Percentiles rank a stretch among this genome's conserved stretches.
phyloP scores from a whole-genome alignment of 176 grass and related monocot genomes.

The Saccharum officinarum region DNA sequence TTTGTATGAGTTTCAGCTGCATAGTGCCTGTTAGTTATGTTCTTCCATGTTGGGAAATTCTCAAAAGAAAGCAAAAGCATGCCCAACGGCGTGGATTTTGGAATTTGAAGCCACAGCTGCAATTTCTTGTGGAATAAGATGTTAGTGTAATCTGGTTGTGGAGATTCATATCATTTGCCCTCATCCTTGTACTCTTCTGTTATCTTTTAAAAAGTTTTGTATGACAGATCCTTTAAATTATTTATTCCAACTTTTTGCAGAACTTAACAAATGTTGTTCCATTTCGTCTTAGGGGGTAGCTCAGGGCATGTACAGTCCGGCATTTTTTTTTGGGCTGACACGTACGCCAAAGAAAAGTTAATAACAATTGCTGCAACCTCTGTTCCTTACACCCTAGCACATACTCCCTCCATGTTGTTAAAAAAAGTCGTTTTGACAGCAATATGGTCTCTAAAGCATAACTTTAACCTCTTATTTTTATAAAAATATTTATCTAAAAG shows the following conservation, averaged over 20 bases:
- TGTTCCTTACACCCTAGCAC: too few relatives aligned
- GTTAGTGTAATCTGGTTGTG: conserved; percentile 1
- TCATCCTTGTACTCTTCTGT: neutral
- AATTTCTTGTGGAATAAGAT: conserved; percentile 11
- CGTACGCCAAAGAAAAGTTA: too few relatives aligned
- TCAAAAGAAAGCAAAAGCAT: neutral
- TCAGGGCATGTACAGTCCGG: too few relatives aligned
- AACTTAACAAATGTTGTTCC: neutral
- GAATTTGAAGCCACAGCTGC: neutral
- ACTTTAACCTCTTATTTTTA: too few relatives aligned
- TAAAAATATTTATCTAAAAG: too few relatives aligned
- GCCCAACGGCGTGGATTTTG: neutral
- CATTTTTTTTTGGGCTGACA: neutral
- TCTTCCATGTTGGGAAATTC: neutral
- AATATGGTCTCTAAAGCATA: too few relatives aligned
- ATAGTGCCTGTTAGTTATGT: neutral
- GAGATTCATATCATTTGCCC: neutral
- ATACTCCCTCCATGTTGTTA: too few relatives aligned
- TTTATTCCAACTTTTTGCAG: neutral
- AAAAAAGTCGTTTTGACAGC: too few relatives aligned
- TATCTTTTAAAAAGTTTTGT: neutral
- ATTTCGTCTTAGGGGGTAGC: neutral
- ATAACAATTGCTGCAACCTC: too few relatives aligned
- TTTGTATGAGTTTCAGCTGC: conserved; percentile 25
- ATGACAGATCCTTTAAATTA: neutral